phyloP scores from a whole-genome alignment of 1,284 basidiomycete species.

The Trichosporon sp. region DNA sequence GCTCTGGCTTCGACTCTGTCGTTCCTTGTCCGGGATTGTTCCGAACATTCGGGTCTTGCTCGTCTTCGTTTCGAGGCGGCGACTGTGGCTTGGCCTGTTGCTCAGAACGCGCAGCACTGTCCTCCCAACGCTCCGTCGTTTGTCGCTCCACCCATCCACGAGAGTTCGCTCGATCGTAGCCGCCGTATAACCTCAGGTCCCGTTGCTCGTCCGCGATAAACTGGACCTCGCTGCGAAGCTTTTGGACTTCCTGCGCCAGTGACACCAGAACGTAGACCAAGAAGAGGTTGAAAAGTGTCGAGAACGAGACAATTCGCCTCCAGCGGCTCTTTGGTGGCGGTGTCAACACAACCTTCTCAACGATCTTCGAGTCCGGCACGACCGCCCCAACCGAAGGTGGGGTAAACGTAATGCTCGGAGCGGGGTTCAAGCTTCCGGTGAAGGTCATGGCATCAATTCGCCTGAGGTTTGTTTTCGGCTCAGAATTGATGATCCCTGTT shows the following conservation, averaged over 20 bases:
- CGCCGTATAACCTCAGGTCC: conserved; percentile 35
- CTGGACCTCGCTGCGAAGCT: conserved; percentile 34
- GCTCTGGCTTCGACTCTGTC: not conserved
- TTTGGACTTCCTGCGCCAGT: conserved; percentile 33
- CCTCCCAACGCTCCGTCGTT: not conserved
- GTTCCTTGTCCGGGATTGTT: not conserved
- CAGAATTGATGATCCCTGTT: conserved; percentile 14
- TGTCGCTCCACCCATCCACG: not conserved
- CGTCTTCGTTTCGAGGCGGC: not conserved
- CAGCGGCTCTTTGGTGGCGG: not conserved
- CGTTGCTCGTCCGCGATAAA: conserved; percentile 38
- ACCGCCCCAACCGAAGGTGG: not conserved
- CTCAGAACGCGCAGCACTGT: not conserved
- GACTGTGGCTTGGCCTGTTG: not conserved
- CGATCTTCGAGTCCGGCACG: not conserved
- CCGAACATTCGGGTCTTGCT: not conserved
- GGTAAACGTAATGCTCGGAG: conserved; percentile 8
- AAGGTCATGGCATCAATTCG: conserved; percentile 9
- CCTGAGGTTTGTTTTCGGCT: conserved; percentile 15
- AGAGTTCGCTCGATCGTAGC: conserved; percentile 6
- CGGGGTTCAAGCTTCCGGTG: conserved; percentile 14
- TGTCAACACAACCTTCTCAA: not conserved
- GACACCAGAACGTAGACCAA: conserved; percentile 36
- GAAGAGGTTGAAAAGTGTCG: conserved; percentile 31
- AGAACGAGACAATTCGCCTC: conserved; percentile 24